Evolutionary conservation across 2,329 filamentous ascomycete genomes (phyloP), one percentile per base, ranked within the genome.

Genomic region (Ophiocordyceps robertsii): DNA sequence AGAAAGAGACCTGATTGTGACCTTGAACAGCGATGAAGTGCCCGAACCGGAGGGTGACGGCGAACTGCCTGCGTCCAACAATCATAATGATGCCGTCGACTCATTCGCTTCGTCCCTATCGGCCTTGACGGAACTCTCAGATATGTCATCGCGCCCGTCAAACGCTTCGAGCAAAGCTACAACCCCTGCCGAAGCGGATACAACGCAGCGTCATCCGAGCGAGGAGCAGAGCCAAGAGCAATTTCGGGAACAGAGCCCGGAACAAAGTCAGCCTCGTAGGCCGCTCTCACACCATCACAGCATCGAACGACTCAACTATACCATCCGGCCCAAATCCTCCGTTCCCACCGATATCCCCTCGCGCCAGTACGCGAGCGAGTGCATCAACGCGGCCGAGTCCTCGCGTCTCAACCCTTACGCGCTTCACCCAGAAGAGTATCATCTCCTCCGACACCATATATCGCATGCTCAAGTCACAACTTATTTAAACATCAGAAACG

Each of bases 401-500:
- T 95, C 87, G 35, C 75, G 92, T 44, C 70, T 98, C 2, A 90
- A 90, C 50, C 90, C 92, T 1, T 96, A 92, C 61, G 80, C 84
- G 11, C 66, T 98, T 33, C 88, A 96, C 60, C 73, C 76, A 24
- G 81, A 85, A 47, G 92, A 98, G 61, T 89, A 95, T 57, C 68
- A 73, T 45, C 70, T 95, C 46, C 66, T 98, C 35, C 77, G 85
- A 47, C 73, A 84, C 47, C 81, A 93, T 53, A 78, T 98, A 51
- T 94, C 83, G 56, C 81, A 86, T 53, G 73, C 82, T 29, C 92
- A 98, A 62, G 87, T 95, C 50, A 95, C 90, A 3, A 85, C 87
- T 12, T 98, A 98, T 63, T 69, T 98, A 42, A 96, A 96, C 59
- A 92, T 98, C 47, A 77, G 92, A 52, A 98, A 98, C 60, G 85